Percentiles rank a stretch among this genome's conserved stretches.
phyloP scores from a whole-genome alignment of 352 stramenopile genomes.

The Globisporangium uncinulatum region DNA sequence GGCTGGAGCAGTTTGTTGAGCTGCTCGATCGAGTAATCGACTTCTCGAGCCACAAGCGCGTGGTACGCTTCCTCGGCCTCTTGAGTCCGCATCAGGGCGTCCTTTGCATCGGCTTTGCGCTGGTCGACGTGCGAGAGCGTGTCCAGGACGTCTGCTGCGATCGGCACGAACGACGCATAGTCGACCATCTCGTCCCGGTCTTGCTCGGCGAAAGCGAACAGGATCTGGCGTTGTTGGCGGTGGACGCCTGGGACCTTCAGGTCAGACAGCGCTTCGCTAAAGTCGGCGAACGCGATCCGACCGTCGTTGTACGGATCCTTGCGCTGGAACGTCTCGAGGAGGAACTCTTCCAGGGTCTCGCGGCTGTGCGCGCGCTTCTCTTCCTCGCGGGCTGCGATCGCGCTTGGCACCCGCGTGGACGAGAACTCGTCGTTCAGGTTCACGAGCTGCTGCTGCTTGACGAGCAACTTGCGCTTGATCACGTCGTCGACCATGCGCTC shows the following conservation, averaged over 20 bases:
- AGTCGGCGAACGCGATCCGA: constrained; percentile 37
- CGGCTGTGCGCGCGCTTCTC: constrained; percentile 29
- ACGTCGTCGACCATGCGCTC: constrained; percentile 49
- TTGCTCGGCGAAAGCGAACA: constrained; percentile 43
- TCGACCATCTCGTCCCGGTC: constrained; percentile 60
- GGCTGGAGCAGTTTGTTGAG: constrained; percentile 32
- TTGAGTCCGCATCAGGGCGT: constrained; percentile 6
- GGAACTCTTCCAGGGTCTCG: constrained; percentile 45
- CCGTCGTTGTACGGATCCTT: constrained; percentile 65
- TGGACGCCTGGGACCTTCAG: constrained; percentile 27
- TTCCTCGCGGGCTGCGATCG: constrained; percentile 27
- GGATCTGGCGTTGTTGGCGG: constrained; percentile 31
- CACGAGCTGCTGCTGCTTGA: constrained; percentile 35
- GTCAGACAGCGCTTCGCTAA: constrained; percentile 30
- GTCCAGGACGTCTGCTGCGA: constrained; percentile 46
- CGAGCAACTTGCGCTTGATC: constrained; percentile 46
- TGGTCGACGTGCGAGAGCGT: constrained; percentile 18
- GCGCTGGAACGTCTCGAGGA: constrained; percentile 57
- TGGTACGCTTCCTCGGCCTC: constrained; percentile 28
- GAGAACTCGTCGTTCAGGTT: constrained; percentile 58
- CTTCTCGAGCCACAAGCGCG: constrained; percentile 23
- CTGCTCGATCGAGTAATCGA: constrained; percentile 36
- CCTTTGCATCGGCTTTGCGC: constrained; percentile 13
- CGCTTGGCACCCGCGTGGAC: constrained; percentile 40
- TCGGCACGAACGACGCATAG: constrained; percentile 38